phyloP scores from a whole-genome alignment of 441 rosid species.

The Erysimum cheiri region DNA sequence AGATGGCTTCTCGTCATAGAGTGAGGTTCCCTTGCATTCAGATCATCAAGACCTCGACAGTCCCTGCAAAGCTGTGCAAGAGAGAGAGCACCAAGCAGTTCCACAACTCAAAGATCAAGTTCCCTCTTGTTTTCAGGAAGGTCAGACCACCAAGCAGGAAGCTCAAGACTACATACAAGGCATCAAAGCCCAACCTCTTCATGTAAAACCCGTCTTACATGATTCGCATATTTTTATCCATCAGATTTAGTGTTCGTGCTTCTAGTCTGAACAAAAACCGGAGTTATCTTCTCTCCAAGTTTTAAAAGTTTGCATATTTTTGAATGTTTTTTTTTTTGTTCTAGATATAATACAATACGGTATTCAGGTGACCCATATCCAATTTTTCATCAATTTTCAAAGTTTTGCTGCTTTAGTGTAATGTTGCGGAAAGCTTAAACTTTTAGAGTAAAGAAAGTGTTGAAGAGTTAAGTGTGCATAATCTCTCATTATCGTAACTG shows the following conservation, averaged over 20 bases:
- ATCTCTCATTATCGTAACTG: no score
- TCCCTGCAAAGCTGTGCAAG: constrained; percentile 61
- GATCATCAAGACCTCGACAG: constrained; percentile 59
- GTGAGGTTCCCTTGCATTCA: constrained; percentile 70
- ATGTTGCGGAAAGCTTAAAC: background rate
- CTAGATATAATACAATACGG: constrained; percentile 4
- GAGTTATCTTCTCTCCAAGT: constrained; percentile 6
- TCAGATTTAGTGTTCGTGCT: constrained; percentile 33
- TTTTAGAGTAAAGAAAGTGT: background rate
- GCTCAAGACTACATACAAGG: constrained; percentile 48
- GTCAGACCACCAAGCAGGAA: constrained; percentile 48
- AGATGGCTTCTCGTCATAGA: constrained; percentile 67
- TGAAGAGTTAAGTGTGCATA: background rate
- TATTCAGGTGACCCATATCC: background rate
- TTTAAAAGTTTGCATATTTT: constrained; percentile 12
- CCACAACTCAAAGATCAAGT: constrained; percentile 47
- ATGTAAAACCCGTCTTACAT: constrained; percentile 32
- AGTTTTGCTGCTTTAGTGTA: background rate
- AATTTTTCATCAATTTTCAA: background rate
- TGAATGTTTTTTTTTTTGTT: background rate
- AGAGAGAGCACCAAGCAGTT: constrained; percentile 68
- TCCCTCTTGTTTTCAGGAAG: constrained; percentile 47
- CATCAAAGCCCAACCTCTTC: constrained; percentile 47
- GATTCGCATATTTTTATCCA: constrained; percentile 9
- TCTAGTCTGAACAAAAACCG: constrained; percentile 19